phyloP scores from a whole-genome alignment of 148 eudicot genomes.

The Heliamphora exappendiculata region DNA sequence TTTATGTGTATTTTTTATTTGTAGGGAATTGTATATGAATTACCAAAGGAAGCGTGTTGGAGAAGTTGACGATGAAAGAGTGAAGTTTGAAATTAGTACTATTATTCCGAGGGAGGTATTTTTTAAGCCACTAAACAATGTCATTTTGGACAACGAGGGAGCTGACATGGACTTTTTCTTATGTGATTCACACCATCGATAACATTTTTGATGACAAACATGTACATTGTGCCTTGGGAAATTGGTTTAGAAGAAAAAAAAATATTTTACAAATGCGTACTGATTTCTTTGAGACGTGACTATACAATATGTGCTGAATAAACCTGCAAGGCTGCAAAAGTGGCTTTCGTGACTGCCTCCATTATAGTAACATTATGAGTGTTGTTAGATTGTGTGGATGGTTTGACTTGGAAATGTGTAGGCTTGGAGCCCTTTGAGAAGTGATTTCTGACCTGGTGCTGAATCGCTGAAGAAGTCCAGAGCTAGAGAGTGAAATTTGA shows the following conservation, averaged over 20 bases:
- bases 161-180: no score
- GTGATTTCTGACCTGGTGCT: no score
- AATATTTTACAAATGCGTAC: background rate
- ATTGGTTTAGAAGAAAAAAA: background rate
- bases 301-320: background rate
- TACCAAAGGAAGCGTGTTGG: slow-evolving; percentile 69
- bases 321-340: background rate
- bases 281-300: background rate
- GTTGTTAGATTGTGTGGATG: background rate
- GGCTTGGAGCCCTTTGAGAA: background rate
- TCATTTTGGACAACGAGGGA: background rate
- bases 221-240: background rate
- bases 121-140: background rate
- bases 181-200: no score
- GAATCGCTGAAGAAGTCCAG: no score
- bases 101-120: slow-evolving; percentile 71
- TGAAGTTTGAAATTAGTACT: slow-evolving; percentile 86
- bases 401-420: background rate
- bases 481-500: no score
- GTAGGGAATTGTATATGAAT: slow-evolving; percentile 57
- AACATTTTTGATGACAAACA: background rate
- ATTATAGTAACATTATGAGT: background rate
- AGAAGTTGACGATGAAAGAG: slow-evolving; percentile 70
- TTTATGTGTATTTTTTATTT: background rate
- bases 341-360: background rate